phyloP scores from a whole-genome alignment of 371 early-diverging fungal genomes.

The Conidiobolus incongruus region DNA sequence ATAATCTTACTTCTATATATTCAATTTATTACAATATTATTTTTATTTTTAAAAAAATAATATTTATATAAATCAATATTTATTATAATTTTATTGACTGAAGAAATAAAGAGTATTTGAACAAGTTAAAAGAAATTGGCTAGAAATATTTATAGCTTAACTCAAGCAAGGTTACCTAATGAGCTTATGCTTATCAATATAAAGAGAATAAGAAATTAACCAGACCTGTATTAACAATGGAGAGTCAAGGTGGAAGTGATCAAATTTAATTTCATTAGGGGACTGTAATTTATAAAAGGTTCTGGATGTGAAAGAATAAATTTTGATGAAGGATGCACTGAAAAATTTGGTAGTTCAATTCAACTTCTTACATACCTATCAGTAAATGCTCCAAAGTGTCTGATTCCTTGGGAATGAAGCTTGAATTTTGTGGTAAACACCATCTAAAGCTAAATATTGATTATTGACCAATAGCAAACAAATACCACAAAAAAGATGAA shows the following conservation, averaged over 20 bases:
- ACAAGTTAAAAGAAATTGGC: too few species aligned
- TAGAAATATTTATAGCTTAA: slow-evolving; percentile 12
- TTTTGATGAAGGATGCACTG: slow-evolving; percentile 25
- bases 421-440: slow-evolving; percentile 30
- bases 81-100: too few species aligned
- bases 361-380: slow-evolving; percentile 9
- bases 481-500: slow-evolving; percentile 55
- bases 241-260: slow-evolving; percentile 35
- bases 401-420: slow-evolving; percentile 30
- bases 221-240: slow-evolving; percentile 35
- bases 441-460: slow-evolving; percentile 48
- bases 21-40: too few species aligned
- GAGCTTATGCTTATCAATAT: slow-evolving; percentile 51
- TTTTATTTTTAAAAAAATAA: too few species aligned
- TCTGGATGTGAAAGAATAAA: slow-evolving; percentile 12
- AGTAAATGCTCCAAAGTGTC: slow-evolving; percentile 22
- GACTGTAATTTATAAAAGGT: slow-evolving; percentile 18
- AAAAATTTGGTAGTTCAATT: slow-evolving; percentile 30
- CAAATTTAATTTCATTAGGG: slow-evolving; percentile 21
- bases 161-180: slow-evolving; percentile 31
- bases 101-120: too few species aligned
- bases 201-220: slow-evolving; percentile 50
- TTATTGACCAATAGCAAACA: slow-evolving; percentile 52
- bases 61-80: too few species aligned
- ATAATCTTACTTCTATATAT: too few species aligned